Evolutionary conservation across 208 protist genomes (phyloP).

Genomic region (Crithidia bombi): DNA sequence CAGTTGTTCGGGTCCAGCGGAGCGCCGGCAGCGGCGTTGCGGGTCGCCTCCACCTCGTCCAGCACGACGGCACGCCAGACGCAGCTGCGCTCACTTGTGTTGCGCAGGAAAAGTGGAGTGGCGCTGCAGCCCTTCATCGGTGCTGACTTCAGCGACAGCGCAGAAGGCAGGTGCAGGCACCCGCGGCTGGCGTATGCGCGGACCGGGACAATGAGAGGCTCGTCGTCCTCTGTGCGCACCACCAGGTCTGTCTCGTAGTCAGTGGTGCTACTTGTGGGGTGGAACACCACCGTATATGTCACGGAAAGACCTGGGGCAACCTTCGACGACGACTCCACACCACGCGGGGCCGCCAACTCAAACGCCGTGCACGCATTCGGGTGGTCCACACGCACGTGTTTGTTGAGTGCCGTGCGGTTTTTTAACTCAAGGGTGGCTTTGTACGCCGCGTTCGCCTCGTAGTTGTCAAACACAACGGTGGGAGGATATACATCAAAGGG

Average conservation of each 20-base stretch:
- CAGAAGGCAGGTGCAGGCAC: slow-evolving; percentile 79
- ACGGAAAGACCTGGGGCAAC: slow-evolving; percentile 92
- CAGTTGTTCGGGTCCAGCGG: background rate
- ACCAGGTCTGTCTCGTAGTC: slow-evolving; percentile 90
- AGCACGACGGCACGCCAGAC: slow-evolving; percentile 64
- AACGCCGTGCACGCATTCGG: slow-evolving; percentile 76
- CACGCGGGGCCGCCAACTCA: slow-evolving; percentile 59
- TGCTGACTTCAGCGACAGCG: slow-evolving; percentile 59
- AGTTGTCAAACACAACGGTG: slow-evolving; percentile 81
- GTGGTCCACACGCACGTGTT: slow-evolving; percentile 84
- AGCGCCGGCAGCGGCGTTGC: background rate
- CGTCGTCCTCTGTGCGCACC: slow-evolving; percentile 85
- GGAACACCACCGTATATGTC: slow-evolving; percentile 86
- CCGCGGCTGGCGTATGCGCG: slow-evolving; percentile 84
- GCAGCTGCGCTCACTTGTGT: slow-evolving; percentile 62
- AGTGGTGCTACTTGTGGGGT: slow-evolving; percentile 52
- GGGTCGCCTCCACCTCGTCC: slow-evolving; percentile 3
- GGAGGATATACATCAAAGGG: slow-evolving; percentile 86
- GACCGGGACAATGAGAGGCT: slow-evolving; percentile 86
- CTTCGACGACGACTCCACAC: slow-evolving; percentile 65
- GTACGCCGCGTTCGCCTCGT: slow-evolving; percentile 78
- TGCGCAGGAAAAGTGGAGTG: slow-evolving; percentile 92
- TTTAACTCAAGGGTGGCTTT: slow-evolving; percentile 75
- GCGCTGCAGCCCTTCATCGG: slow-evolving; percentile 73
- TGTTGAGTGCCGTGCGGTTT: slow-evolving; percentile 78